A percentile compares a stretch with the other conserved stretches of the same genome.
Conservation (phyloP, 2,329 filamentous ascomycete genomes). For the Aspergillus glaucus region DNA sequence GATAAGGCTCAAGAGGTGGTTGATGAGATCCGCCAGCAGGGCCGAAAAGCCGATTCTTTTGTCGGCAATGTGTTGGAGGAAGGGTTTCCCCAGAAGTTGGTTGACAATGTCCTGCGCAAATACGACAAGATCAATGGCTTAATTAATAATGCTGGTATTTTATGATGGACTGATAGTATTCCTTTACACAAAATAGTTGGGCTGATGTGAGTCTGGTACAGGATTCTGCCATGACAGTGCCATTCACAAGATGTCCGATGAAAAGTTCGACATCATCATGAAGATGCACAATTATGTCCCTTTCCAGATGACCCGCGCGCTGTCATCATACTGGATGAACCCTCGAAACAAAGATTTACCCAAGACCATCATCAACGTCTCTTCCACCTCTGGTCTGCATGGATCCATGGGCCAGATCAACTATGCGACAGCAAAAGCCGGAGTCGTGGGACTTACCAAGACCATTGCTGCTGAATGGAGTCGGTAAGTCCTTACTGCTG, state of each 20-base stretch:
- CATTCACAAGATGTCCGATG: slow-evolving; percentile 10
- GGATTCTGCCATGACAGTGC: slow-evolving; percentile 10
- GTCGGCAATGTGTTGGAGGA: neutral
- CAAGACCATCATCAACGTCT: slow-evolving; percentile 46
- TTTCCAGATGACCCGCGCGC: slow-evolving; percentile 47
- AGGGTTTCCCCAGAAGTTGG: slow-evolving; percentile 1
- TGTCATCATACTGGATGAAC: slow-evolving; percentile 48
- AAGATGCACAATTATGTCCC: slow-evolving; percentile 48
- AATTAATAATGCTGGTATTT: slow-evolving; percentile 9
- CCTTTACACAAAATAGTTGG: neutral
- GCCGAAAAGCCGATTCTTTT: neutral
- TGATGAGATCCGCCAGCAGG: neutral
- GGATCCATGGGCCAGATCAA: slow-evolving; percentile 51
- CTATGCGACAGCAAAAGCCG: slow-evolving; percentile 49
- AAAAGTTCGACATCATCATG: slow-evolving; percentile 40
- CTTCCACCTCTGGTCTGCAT: slow-evolving; percentile 46
- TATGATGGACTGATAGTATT: neutral
- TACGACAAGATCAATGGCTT: slow-evolving; percentile 7
- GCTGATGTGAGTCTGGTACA: neutral
- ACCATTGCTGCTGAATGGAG: slow-evolving; percentile 53
- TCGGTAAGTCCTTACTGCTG: slow-evolving; percentile 4
- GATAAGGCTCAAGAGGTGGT: slow-evolving; percentile 5
- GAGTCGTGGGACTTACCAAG: slow-evolving; percentile 48
- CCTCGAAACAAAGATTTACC: slow-evolving; percentile 8
- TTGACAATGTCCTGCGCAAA: slow-evolving; percentile 3